A percentile compares a stretch with the other conserved stretches of the same genome.
phyloP scores from a whole-genome alignment of 2,329 filamentous ascomycete species.

The Eutypa lata region DNA sequence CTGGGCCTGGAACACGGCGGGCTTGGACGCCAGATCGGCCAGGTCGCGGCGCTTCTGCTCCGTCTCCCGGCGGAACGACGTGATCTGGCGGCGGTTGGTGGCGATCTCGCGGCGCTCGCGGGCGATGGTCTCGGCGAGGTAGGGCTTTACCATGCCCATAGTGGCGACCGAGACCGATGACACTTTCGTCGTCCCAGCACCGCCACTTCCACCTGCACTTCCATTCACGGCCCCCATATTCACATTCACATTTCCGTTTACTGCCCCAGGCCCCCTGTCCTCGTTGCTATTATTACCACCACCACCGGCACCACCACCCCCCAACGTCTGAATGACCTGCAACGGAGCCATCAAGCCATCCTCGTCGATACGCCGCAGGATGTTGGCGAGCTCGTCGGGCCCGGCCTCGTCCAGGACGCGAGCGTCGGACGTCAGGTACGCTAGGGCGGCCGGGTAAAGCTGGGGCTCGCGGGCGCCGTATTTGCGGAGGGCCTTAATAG shows the following conservation, averaged over 20 bases:
- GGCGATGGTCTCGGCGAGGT: constrained; percentile 84
- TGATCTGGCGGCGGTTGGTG: constrained; percentile 74
- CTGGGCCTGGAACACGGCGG: constrained; percentile 85
- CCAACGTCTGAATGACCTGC: constrained; percentile 90
- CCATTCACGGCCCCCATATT: too few species aligned
- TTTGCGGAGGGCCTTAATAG: constrained; percentile 83
- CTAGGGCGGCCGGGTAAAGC: constrained; percentile 85
- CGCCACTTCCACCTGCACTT: too few species aligned
- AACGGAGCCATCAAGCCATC: constrained; percentile 92
- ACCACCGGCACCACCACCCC: constrained; percentile 12
- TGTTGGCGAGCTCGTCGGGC: constrained; percentile 71
- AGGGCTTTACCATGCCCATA: constrained; percentile 95
- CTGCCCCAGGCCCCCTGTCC: not conserved
- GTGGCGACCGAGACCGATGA: constrained; percentile 72
- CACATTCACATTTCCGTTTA: not conserved
- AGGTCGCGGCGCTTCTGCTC: constrained; percentile 76
- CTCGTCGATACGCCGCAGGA: constrained; percentile 82
- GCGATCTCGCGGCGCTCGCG: constrained; percentile 84
- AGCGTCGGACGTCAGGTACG: constrained; percentile 87
- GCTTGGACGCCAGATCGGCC: constrained; percentile 71
- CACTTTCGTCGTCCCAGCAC: too few species aligned
- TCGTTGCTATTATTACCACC: not conserved
- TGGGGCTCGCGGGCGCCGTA: constrained; percentile 90
- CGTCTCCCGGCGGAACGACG: constrained; percentile 81
- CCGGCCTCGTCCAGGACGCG: constrained; percentile 82